phyloP scores from a whole-genome alignment of 306 rosid species.

The Citrullus amarus region DNA sequence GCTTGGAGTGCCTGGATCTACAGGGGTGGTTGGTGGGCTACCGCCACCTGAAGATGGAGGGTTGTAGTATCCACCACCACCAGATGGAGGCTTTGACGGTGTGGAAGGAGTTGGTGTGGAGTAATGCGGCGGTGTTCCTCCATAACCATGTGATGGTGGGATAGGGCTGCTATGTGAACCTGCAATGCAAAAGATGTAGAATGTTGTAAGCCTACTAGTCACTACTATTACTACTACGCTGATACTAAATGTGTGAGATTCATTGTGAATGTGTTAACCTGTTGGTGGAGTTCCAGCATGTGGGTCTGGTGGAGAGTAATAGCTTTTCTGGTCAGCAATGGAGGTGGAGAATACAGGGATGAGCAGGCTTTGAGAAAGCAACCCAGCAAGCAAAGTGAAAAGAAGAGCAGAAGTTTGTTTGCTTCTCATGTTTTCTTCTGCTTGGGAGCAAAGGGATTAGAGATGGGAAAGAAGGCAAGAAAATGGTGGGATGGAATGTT shows the following conservation, averaged over 20 bases:
- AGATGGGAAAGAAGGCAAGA: neutral
- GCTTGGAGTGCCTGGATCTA: constrained; percentile 24
- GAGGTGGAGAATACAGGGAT: constrained; percentile 39
- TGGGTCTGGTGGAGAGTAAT: constrained; percentile 49
- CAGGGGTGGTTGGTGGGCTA: constrained; percentile 32
- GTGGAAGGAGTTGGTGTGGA: constrained; percentile 8
- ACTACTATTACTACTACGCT: neutral
- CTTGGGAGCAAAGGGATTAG: neutral
- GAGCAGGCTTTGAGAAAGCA: constrained; percentile 49
- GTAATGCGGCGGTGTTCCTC: constrained; percentile 5
- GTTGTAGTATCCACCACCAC: constrained; percentile 17
- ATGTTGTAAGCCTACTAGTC: neutral
- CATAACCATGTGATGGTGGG: constrained; percentile 36
- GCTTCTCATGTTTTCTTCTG: constrained; percentile 3
- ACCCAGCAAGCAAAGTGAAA: constrained; percentile 22
- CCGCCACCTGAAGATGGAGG: constrained; percentile 34
- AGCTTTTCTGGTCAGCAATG: constrained; percentile 60
- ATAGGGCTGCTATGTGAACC: constrained; percentile 4
- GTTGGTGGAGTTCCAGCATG: constrained; percentile 38
- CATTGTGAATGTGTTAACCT: constrained; percentile 19
- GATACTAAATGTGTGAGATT: neutral
- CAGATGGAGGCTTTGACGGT: neutral
- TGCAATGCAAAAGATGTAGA: neutral
- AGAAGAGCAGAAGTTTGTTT: constrained; percentile 25
- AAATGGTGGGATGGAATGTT: constrained; percentile 13